Base-by-base conservation (phyloP, 139 green algal genomes). In the Picochlorum costavermella region DNA sequence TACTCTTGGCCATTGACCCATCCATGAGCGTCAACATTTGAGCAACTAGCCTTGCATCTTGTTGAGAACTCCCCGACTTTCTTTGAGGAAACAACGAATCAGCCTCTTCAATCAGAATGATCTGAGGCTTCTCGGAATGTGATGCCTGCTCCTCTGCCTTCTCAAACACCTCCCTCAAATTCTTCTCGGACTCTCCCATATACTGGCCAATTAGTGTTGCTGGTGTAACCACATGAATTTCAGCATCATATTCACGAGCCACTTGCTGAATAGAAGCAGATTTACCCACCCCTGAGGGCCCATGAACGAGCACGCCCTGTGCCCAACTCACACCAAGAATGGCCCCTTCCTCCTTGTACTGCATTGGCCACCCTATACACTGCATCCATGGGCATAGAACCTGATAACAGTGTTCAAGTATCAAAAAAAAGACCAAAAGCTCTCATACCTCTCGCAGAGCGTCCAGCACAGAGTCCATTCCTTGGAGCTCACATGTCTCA, bases 21-120 rank as follows among this genome's bases (percentile, higher is more conserved):
- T 98, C 92, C 59, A 98, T 72, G 16, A 98, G 82, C 2, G 92
- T 97, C 6, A 98, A 82, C 60, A 98, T 77, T 75, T 98, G 92
- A 4, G 88, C 86, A 6, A 96, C 92, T 2, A 98, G 73, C 0
- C 90, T 72, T 10, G 83, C 73, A 50, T 97, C 90, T 44, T 94
- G 86, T 48, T 76, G 74, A 6, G 70, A 55, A 9, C 67, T 45
- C n/a, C 63, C 59, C 31, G 78, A 69, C n/a, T 53, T 53, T 14
- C 92, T 79, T n/a, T 69, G 58, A 0, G 92, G 91, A 59, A 79
- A 92, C 33, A 98, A 65, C 0, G 88, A 75, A 60, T 98, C 92
- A 0, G 94, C 66, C 69, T 96, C 92, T 40, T 98, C 92, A 25
- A 98, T 75, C 46, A 98, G 88, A 5, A 98, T 55, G 10, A 98